phyloP scores from a whole-genome alignment of 148 eudicot genomes.

The Salicornia ramosissima region DNA sequence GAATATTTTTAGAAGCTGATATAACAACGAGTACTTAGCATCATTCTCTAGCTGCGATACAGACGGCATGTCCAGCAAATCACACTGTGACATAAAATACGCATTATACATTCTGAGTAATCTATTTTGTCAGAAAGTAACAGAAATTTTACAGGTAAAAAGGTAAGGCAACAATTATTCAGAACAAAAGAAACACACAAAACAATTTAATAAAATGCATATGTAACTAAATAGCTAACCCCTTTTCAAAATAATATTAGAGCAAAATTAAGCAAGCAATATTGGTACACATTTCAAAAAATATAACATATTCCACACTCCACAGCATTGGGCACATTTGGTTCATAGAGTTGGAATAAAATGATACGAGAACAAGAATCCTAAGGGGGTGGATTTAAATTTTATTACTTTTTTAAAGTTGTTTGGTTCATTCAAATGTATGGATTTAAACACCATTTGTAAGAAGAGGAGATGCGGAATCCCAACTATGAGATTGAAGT shows the following conservation, averaged over 20 bases:
- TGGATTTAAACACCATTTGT: too few species aligned
- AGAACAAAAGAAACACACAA: not conserved
- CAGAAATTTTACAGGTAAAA: not conserved
- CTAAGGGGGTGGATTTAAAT: too few species aligned
- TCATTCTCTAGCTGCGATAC: conserved; percentile 86
- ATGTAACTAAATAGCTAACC: not conserved
- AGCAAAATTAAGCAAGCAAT: not conserved
- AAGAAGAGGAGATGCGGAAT: too few species aligned
- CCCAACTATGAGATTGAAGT: too few species aligned
- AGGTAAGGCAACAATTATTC: not conserved
- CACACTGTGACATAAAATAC: conserved; percentile 56
- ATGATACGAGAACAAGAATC: too few species aligned
- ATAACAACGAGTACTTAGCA: conserved; percentile 47
- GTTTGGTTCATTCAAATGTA: too few species aligned
- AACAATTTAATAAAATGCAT: not conserved
- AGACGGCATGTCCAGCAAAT: conserved; percentile 81
- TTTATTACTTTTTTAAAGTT: too few species aligned
- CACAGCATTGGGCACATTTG: too few species aligned
- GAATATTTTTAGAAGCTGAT: conserved; percentile 80
- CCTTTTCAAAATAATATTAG: not conserved
- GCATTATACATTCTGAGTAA: not conserved
- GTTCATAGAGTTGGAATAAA: too few species aligned
- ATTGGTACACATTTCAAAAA: too few species aligned
- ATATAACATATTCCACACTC: too few species aligned
- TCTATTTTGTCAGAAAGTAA: not conserved